These are phyloP conservation scores for Bjerkandera adusta DNA, from an alignment of 1,284 basidiomycete species.

Conservation along the genomic window DNA sequence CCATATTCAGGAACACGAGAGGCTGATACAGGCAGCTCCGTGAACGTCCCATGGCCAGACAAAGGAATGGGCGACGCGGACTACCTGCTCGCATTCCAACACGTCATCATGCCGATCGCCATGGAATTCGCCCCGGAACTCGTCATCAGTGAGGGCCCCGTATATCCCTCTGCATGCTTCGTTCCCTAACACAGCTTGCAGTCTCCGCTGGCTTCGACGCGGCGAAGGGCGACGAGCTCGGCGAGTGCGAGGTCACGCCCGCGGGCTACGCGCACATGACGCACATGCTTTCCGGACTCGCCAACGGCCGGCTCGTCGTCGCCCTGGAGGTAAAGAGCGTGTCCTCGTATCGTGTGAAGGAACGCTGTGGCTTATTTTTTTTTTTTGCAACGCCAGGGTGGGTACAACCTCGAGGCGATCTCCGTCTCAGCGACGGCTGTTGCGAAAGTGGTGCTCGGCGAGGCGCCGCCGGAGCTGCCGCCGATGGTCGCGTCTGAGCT, in stretches of 20 bases:
- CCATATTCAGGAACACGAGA: conserved; percentile 13
- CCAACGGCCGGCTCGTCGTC: conserved; percentile 87
- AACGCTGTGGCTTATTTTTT: conserved; percentile 1
- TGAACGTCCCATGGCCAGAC: conserved; percentile 96
- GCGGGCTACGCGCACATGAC: conserved; percentile 99
- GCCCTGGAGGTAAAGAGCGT: conserved; percentile 77
- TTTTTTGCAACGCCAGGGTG: conserved; percentile 59
- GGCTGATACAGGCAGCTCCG: conserved; percentile 52
- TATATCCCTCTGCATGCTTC: not conserved
- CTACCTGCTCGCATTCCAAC: conserved; percentile 96
- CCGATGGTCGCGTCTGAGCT: conserved; percentile 71
- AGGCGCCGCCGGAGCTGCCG: conserved; percentile 74
- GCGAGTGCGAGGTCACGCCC: conserved; percentile 88
- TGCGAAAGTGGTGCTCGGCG: conserved; percentile 81
- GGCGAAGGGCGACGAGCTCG: conserved; percentile 89
- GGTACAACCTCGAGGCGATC: conserved; percentile 92
- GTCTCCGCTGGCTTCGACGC: conserved; percentile 99
- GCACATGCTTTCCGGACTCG: conserved; percentile 90
- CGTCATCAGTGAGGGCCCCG: conserved; percentile 77
- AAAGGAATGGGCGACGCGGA: conserved; percentile 92
- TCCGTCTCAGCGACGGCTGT: conserved; percentile 88
- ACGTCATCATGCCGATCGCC: conserved; percentile 95
- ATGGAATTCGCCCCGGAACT: conserved; percentile 95
- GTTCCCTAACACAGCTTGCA: conserved; percentile 30
- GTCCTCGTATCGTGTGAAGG: not conserved